Evolutionary conservation across 441 rosid species (phyloP), one percentile per base, ranked within the genome.

Genomic region (Jatropha multifida): DNA sequence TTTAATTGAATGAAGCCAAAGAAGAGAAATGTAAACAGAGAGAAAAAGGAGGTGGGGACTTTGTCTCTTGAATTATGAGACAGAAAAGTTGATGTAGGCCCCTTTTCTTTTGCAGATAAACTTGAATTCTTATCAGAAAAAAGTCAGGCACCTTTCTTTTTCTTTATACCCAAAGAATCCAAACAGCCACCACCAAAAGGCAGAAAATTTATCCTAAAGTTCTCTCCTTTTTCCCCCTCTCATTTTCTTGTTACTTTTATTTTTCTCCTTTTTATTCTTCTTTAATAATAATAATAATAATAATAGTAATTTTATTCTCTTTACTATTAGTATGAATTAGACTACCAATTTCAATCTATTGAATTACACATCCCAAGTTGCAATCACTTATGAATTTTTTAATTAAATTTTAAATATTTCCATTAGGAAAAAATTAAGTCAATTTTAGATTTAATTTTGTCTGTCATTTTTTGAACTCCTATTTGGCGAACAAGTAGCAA

Each of bases 91-190:
- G 32, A 65, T 58, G 78, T 37, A 67, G 82, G 83, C 76, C 76
- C 77, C 44, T 20, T 23, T 20, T 23, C 0, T 49, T 68, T 69
- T 41, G 73, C 71, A 23, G 85, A 81, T 79, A 72, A 71, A 77
- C 77, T 69, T 73, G 65, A 81, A 81, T 78, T 74, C 75, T 41
- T 59, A 74, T 77, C 80, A 58, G 32, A 67, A 72, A 80, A 72
- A 74, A 74, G 73, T 51, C 79, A 41, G 49, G 44, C 58, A 66
- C 67, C 76, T 80, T 72, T 75, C 75, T 42, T 27, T 79, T 78
- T 76, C 82, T 54, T 55, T n/a, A 40, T 23, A 18, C 71, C 60
- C 46, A 68, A 27, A 72, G 49, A 80, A 68, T 41, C 74, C 48
- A 63, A 73, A 76, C 81, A 64, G 52, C 41, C 38, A 64, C 69